Base-by-base conservation (phyloP, 805 yeast species). In the Candida ponderosae region DNA sequence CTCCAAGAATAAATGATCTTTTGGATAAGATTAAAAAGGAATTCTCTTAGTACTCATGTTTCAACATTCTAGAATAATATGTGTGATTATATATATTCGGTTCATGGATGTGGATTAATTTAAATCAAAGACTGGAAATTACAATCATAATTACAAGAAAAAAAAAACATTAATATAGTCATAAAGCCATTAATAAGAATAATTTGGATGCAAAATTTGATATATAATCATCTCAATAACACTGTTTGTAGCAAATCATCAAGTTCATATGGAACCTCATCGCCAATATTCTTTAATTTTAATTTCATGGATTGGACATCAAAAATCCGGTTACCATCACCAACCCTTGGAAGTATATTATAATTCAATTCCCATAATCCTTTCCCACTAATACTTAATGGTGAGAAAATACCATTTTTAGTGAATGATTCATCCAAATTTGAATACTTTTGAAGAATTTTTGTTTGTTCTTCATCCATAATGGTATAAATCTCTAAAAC, bases 1-100 rank as follows among this genome's bases (percentile, higher is more conserved):
- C 87, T 0, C 94, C 96, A 14, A 74, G 94, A 58, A 85, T 89
- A 40, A 80, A 76, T 39, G 74, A 77, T 47, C 63, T 89, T 32
- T 66, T 89, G 34, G 93, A 82, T 37, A 85, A 87, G 57, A 84
- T 89, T 42, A 78, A 74, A 51, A 60, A 59, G 21, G 79, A 75
- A 44, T 51, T 45, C 20, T 11, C 42, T 19, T 20, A 38, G 35
- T 30, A 34, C 26, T 15, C 35, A 34, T 23, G 43, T 20, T 34
- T 31, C 7, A 14, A 4, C 5, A 35, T 32, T n/a, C n/a, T n/a
- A n/a, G n/a, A n/a, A n/a, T n/a, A n/a, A n/a, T n/a, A n/a, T n/a
- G n/a, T n/a, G n/a, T n/a, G n/a, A n/a, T n/a, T n/a, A n/a, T n/a
- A n/a, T n/a, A n/a, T n/a, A n/a, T n/a, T n/a, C n/a, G n/a, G n/a